Percentiles rank a stretch among this genome's conserved stretches.
These are phyloP conservation scores for Lineolata rhizophorae DNA, from an alignment of 495 filamentous ascomycete genomes.

Conservation along the genomic window DNA sequence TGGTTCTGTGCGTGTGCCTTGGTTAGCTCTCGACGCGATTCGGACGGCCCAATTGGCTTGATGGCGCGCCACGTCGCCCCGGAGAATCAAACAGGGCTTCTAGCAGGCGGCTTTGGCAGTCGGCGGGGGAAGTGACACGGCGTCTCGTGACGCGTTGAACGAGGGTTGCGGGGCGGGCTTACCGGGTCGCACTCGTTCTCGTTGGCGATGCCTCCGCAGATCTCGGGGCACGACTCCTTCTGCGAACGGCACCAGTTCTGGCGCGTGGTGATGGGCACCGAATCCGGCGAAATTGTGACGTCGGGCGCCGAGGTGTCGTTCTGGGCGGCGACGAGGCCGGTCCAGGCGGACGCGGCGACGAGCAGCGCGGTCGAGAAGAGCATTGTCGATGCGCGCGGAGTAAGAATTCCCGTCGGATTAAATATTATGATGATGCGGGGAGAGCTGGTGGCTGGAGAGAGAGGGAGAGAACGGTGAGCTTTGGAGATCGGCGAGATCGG, in stretches of 20 bases:
- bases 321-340: constrained; percentile 16
- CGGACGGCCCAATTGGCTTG: neutral
- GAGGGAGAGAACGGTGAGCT: too few species aligned
- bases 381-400: constrained; percentile 12
- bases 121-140: neutral
- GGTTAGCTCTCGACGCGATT: constrained; percentile 6
- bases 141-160: neutral
- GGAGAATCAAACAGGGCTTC: neutral
- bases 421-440: too few species aligned
- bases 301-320: constrained; percentile 8
- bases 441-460: too few species aligned
- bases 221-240: constrained; percentile 15
- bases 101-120: neutral
- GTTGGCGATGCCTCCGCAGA: constrained; percentile 15
- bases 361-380: constrained; percentile 17
- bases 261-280: constrained; percentile 5
- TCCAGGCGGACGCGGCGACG: constrained; percentile 14
- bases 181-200: constrained; percentile 17
- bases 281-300: constrained; percentile 10
- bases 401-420: too few species aligned
- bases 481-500: too few species aligned
- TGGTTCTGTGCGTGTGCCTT: too few species aligned
- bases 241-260: constrained; percentile 16
- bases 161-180: constrained; percentile 3
- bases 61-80: neutral